These are phyloP conservation scores for Candida morakotiae DNA, from an alignment of 805 yeast species.

Conservation along the genomic window DNA sequence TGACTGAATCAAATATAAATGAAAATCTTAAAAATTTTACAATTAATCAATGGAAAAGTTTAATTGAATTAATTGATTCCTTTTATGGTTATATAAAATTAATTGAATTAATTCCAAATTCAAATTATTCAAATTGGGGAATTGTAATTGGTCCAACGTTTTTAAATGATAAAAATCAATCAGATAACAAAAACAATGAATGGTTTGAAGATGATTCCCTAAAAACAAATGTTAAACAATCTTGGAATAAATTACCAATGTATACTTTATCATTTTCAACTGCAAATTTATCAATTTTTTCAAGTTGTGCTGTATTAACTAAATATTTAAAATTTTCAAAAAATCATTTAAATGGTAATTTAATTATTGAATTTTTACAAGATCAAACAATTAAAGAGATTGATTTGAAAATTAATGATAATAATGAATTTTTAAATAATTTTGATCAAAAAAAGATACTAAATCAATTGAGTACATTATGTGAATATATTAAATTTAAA, in stretches of 20 bases:
- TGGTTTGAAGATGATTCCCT: constrained; percentile 13
- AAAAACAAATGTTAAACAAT: constrained; percentile 9
- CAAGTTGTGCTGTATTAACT: constrained; percentile 17
- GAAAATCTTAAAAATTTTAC: constrained; percentile 9
- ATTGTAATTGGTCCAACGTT: constrained; percentile 11
- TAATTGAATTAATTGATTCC: constrained; percentile 23
- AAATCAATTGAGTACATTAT: constrained; percentile 3
- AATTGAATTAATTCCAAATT: constrained; percentile 22
- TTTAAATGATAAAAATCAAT: constrained; percentile 1
- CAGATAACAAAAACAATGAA: background rate
- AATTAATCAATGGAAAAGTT: constrained; percentile 24
- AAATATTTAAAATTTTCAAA: constrained; percentile 9
- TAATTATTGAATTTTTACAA: constrained; percentile 7
- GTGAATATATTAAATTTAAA: constrained; percentile 6
- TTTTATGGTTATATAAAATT: constrained; percentile 27
- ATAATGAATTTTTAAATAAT: background rate
- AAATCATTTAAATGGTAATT: constrained; percentile 4
- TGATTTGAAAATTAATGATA: background rate
- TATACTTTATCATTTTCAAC: constrained; percentile 14
- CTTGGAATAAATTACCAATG: constrained; percentile 18
- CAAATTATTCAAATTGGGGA: constrained; percentile 5
- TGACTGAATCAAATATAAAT: constrained; percentile 17
- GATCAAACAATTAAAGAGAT: background rate
- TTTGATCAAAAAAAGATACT: constrained; percentile 1
- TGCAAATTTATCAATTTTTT: constrained; percentile 13